Conservation (phyloP, 495 filamentous ascomycete species). For the Geopyxis carbonaria region DNA sequence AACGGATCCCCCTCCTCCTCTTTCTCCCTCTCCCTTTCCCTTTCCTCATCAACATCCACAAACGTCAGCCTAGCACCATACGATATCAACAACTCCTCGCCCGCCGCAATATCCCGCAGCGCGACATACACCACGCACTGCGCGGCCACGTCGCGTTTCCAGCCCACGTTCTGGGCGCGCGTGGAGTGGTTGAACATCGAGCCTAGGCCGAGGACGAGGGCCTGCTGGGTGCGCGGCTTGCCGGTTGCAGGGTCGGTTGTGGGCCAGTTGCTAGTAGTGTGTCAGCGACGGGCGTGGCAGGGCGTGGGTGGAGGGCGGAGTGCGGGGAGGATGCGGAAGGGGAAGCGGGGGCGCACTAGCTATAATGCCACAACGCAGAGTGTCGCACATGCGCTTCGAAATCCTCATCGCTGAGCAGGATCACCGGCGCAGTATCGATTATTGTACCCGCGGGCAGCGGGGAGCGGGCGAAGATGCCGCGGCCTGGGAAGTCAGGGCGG, state of each 20-base stretch:
- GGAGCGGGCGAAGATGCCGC: conserved; percentile 34
- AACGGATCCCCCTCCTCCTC: conserved; percentile 10
- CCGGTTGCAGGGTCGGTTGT: conserved; percentile 21
- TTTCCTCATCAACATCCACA: conserved; percentile 29
- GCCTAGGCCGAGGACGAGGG: conserved; percentile 39
- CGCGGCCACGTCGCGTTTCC: conserved; percentile 31
- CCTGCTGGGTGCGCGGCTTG: conserved; percentile 28
- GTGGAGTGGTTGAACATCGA: conserved; percentile 42
- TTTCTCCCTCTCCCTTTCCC: conserved; percentile 1
- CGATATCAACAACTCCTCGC: conserved; percentile 41
- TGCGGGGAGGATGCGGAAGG: neutral
- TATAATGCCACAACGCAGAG: conserved; percentile 39
- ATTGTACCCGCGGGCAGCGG: conserved; percentile 33
- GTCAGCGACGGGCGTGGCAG: neutral
- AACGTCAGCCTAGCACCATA: conserved; percentile 39
- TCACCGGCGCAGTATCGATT: conserved; percentile 36
- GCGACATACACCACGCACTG: conserved; percentile 34
- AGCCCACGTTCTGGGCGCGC: conserved; percentile 36
- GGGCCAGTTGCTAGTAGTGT: conserved; percentile 2
- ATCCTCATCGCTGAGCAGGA: conserved; percentile 33
- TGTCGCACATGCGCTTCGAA: conserved; percentile 32
- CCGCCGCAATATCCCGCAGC: conserved; percentile 32
- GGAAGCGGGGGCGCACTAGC: conserved; percentile 30
- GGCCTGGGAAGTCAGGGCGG: conserved; percentile 26
- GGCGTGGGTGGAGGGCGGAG: neutral